phyloP scores from a whole-genome alignment of 2,329 filamentous ascomycete species.

The Aureobasidium sp. region DNA sequence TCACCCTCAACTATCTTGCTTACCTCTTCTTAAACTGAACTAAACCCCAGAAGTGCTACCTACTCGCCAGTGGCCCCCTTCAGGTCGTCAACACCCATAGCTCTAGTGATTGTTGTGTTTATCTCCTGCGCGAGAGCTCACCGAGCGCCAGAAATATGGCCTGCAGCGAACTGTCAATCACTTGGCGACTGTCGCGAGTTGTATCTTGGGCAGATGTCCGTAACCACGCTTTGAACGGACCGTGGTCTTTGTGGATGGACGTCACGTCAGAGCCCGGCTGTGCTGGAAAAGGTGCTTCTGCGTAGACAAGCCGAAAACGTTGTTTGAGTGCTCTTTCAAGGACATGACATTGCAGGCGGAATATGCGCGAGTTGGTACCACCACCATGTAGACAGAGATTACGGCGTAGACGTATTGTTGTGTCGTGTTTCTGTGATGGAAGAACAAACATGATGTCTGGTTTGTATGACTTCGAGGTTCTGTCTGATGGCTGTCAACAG shows the following conservation, averaged over 20 bases:
- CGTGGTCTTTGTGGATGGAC: not conserved
- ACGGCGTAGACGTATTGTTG: not conserved
- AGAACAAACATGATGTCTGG: too few species aligned
- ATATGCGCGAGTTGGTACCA: constrained; percentile 31
- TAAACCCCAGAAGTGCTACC: constrained; percentile 57
- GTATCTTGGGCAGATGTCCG: too few species aligned
- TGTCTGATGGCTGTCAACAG: constrained; percentile 19
- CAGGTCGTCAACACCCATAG: constrained; percentile 32
- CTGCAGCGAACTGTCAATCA: not conserved
- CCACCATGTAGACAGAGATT: constrained; percentile 34
- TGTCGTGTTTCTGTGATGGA: too few species aligned
- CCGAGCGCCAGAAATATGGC: too few species aligned
- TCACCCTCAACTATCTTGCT: too few species aligned
- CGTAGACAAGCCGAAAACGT: constrained; percentile 19
- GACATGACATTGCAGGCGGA: constrained; percentile 29
- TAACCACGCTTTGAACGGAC: not conserved
- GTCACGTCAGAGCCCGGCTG: not conserved
- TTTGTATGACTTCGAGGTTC: too few species aligned
- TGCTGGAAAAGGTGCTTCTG: not conserved
- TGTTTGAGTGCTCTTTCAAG: constrained; percentile 23
- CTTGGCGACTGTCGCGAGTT: too few species aligned
- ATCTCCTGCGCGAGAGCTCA: not conserved
- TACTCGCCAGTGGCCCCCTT: constrained; percentile 46
- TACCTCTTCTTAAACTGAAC: constrained; percentile 17
- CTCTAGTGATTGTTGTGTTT: not conserved